phyloP scores from a whole-genome alignment of 192 early-diverging fungal species.

The Coemansia sp. region DNA sequence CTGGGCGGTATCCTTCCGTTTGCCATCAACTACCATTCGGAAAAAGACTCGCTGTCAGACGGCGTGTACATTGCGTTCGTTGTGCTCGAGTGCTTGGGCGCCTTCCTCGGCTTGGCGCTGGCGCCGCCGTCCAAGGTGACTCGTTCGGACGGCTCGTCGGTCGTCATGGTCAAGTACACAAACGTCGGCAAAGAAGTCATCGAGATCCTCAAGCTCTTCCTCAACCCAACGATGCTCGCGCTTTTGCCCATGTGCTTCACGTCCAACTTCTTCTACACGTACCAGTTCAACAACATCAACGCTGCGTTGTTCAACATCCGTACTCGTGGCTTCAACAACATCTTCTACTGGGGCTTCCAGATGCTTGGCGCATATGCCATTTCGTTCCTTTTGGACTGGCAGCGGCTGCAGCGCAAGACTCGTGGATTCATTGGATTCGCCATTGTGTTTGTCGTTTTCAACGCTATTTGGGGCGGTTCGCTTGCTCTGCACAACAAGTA shows the following conservation, averaged over 20 bases:
- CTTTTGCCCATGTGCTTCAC: constrained; percentile 74
- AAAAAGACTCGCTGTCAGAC: constrained; percentile 41
- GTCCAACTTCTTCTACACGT: constrained; percentile 87
- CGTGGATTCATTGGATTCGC: constrained; percentile 65
- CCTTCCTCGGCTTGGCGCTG: constrained; percentile 61
- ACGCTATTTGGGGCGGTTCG: constrained; percentile 67
- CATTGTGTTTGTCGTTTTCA: constrained; percentile 52
- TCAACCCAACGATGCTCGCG: constrained; percentile 72
- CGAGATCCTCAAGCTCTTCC: constrained; percentile 73
- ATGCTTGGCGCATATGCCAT: constrained; percentile 69
- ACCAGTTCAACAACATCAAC: constrained; percentile 76
- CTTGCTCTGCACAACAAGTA: constrained; percentile 65
- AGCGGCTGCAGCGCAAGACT: constrained; percentile 54
- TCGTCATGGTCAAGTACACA: constrained; percentile 69
- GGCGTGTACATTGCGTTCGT: constrained; percentile 82
- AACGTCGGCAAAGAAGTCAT: constrained; percentile 57
- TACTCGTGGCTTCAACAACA: constrained; percentile 76
- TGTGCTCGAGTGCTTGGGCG: constrained; percentile 72
- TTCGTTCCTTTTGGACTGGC: constrained; percentile 67
- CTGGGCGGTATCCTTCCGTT: constrained; percentile 76
- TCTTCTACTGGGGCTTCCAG: constrained; percentile 80
- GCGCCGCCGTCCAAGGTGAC: constrained; percentile 64
- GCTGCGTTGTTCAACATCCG: constrained; percentile 70
- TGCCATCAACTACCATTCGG: constrained; percentile 64
- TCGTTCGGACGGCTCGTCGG: constrained; percentile 67